Conservation (phyloP, 2,329 filamentous ascomycete genomes). For the Fusarium buharicum region DNA sequence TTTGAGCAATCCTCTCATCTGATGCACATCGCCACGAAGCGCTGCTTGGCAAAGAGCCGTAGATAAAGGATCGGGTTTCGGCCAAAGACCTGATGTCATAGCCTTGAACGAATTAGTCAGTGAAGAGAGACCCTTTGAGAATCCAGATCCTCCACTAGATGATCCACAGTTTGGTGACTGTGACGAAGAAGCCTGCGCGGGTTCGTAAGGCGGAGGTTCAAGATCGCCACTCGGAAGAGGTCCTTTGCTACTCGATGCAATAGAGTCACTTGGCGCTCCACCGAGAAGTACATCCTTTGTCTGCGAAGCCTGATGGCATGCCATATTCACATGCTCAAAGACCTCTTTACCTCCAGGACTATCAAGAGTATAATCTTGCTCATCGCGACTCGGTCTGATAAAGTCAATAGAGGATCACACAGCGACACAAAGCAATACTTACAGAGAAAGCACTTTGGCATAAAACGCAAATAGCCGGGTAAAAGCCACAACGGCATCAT, state of each 20-base stretch:
- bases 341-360: conserved; percentile 28
- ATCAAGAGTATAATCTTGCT: conserved; percentile 43
- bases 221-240: conserved; percentile 11
- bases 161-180: conserved; percentile 6
- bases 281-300: conserved; percentile 32
- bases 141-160: conserved; percentile 18
- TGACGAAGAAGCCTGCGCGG: conserved; percentile 23
- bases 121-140: conserved; percentile 44
- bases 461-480: conserved; percentile 43
- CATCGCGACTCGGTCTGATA: conserved; percentile 27
- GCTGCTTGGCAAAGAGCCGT: conserved; percentile 52
- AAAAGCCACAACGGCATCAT: conserved; percentile 41
- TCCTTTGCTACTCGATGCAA: conserved; percentile 32
- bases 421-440: conserved; percentile 3
- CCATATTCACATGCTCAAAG: conserved; percentile 34
- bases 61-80: conserved; percentile 53
- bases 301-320: conserved; percentile 31
- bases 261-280: background rate
- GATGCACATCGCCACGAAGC: conserved; percentile 48
- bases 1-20: conserved; percentile 48
- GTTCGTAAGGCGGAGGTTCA: conserved; percentile 45
- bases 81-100: conserved; percentile 47
- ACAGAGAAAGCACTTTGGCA: conserved; percentile 41
- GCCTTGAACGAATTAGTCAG: conserved; percentile 51
- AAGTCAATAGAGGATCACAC: background rate